Base-by-base conservation (phyloP, 176 grass and related monocot species). In the Dendrocalamus sinicus region DNA sequence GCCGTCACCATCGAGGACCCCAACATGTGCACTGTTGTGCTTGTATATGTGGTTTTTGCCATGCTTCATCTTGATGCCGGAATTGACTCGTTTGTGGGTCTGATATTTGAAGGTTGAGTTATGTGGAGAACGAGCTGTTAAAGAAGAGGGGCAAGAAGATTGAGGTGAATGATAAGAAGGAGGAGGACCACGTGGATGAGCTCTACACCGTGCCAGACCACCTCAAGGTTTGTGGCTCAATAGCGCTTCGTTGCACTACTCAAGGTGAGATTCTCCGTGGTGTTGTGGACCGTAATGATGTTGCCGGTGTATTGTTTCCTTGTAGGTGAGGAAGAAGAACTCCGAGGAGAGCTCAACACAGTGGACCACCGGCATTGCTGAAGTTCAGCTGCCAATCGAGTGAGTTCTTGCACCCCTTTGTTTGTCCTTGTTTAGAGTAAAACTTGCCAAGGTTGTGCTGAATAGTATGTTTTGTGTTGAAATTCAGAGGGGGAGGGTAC, bases 291-390 rank as follows among this genome's bases (percentile, higher is more conserved):
- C 57, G 70, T 44, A 60, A 20, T 90, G 67, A 81, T 24, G 73
- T 35, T 53, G 22, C 6, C 7, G 17, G 16, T 41, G 5, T 67
- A 19, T 80, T 52, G 5, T 54, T 85, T 55, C 7, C 19, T 83
- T 94, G 67, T 50, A 99, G 93, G 93, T 96, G 70, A 99, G 93
- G 86, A 99, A 96, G 90, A 96, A 94, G 90, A 86, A 99, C 75
- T 92, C 90, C 6, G 93, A 99, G 83, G 96, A 99, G 81, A 95
- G 94, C 70, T 99, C 93, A n/a, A 95, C 93, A 23, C 96, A 99
- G 62, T 99, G 93, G 96, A 96, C 96, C 16, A 96, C 96, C 12
- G 96, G 96, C 48, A 99, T 99, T 77, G 92, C 93, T 51, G 92
- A 99, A 82, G 86, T 95, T 79, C 94, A 96, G 73, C 87, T 93